Evolutionary conservation across 2,329 filamentous ascomycete genomes (phyloP).

Genomic region (Aspergillus awamori): DNA sequence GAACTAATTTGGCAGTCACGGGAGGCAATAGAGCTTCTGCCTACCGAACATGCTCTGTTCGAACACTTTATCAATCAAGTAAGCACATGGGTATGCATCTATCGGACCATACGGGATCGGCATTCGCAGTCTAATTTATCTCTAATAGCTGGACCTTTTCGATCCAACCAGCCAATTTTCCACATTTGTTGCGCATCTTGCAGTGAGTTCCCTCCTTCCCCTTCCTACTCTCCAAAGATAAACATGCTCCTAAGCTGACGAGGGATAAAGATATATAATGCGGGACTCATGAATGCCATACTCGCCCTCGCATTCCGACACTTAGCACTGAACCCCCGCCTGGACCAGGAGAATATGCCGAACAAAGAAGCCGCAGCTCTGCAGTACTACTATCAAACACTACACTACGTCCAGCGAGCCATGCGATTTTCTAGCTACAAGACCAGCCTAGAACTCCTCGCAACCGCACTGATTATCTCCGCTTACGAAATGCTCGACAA

Average conservation of each 20-base stretch:
- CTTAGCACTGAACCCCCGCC: neutral
- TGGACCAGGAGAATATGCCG: neutral
- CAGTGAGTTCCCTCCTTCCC: constrained; percentile 46
- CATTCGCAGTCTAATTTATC: neutral
- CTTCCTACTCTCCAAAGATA: constrained; percentile 48
- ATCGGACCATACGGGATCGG: too few species aligned
- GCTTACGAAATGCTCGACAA: constrained; percentile 68
- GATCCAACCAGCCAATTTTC: constrained; percentile 47
- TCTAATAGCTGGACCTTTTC: constrained; percentile 43
- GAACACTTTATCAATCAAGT: constrained; percentile 19
- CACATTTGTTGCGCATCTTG: constrained; percentile 42
- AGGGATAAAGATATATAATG: constrained; percentile 23
- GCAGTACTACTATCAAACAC: constrained; percentile 65
- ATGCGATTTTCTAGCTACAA: constrained; percentile 62
- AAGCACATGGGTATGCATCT: constrained; percentile 32
- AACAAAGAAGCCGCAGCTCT: constrained; percentile 42
- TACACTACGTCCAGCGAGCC: constrained; percentile 63
- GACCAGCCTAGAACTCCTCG: constrained; percentile 60
- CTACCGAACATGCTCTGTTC: constrained; percentile 16
- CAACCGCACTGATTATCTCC: constrained; percentile 62
- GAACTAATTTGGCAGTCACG: constrained; percentile 13
- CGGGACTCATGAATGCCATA: constrained; percentile 19
- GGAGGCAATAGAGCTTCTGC: constrained; percentile 14
- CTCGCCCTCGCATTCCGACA: constrained; percentile 4
- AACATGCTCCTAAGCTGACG: constrained; percentile 60